Evolutionary conservation across 345 rosid species (phyloP).

Genomic region (sweet orange (Citrus sinensis)): DVS_A1.0 CM039164.1:16209501-16210000

Average conservation of each 20-base stretch:
- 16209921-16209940: neutral
- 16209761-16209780: neutral
- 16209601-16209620: neutral
- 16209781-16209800: neutral
- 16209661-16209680: neutral
- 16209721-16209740: neutral
- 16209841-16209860: neutral
- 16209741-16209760: neutral
- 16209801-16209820: neutral
- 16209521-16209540: too few relatives aligned
- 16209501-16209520: too few relatives aligned
- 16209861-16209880: neutral
- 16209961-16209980: neutral
- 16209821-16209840: neutral
- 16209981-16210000: neutral
- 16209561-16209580: conserved; percentile 12
- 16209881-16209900: conserved; percentile 1
- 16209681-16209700: neutral
- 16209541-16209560: conserved; percentile 5
- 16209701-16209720: conserved; percentile 15
- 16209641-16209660: neutral
- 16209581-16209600: conserved; percentile 14
- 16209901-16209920: neutral
- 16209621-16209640: neutral
- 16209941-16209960: neutral